These are phyloP conservation scores for Xylaria sp. DNA, from an alignment of 2,329 filamentous ascomycete genomes.

Conservation along the genomic window DNA sequence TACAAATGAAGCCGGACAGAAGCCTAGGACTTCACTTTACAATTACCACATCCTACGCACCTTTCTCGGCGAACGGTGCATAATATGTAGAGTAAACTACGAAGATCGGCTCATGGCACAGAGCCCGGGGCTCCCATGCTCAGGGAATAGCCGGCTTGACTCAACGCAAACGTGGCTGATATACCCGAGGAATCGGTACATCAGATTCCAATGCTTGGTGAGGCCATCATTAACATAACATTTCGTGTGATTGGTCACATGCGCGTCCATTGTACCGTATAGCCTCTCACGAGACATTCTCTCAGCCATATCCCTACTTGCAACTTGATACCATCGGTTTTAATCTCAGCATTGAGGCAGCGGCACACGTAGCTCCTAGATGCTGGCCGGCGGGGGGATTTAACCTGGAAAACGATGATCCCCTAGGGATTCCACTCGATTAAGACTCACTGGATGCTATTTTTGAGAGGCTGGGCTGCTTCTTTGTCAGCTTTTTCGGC, in stretches of 20 bases:
- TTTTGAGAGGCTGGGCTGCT: slow-evolving; percentile 13
- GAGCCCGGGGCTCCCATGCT: slow-evolving; percentile 18
- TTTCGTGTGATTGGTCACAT: too few species aligned
- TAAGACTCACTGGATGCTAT: too few species aligned
- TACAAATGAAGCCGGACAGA: too few species aligned
- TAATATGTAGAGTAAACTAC: not conserved
- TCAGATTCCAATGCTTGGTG: not conserved
- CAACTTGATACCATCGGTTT: too few species aligned
- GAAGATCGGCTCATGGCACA: not conserved
- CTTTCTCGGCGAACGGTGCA: not conserved
- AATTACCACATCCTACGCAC: slow-evolving; percentile 2
- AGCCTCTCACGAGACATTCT: not conserved
- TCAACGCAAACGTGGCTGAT: not conserved
- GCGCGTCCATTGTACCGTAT: slow-evolving; percentile 2
- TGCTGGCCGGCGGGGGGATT: too few species aligned
- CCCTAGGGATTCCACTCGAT: not conserved
- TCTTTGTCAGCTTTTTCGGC: slow-evolving; percentile 16
- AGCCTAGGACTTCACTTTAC: slow-evolving; percentile 15
- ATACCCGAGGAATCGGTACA: not conserved
- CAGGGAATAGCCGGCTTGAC: not conserved
- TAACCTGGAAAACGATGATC: too few species aligned
- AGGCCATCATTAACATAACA: too few species aligned
- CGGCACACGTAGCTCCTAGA: too few species aligned
- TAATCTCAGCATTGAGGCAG: too few species aligned
- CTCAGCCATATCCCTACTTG: not conserved